Percentiles rank a stretch among this genome's conserved stretches.
phyloP scores from a whole-genome alignment of 495 filamentous ascomycete species.

The Penicillium coffeae region DNA sequence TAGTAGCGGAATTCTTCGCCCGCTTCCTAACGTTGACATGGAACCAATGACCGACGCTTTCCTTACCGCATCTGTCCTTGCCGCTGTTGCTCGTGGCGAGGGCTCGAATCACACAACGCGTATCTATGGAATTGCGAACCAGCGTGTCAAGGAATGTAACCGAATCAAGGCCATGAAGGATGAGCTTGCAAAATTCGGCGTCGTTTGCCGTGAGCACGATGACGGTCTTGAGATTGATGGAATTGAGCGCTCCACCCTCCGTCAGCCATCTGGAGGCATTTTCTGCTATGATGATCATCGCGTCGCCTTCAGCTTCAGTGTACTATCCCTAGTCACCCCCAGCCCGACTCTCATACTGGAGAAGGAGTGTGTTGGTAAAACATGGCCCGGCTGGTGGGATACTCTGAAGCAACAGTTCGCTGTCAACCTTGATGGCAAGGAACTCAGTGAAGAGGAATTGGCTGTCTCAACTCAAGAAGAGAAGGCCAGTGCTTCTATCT shows the following conservation, averaged over 20 bases:
- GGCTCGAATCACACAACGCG: conserved; percentile 58
- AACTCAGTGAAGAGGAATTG: conserved; percentile 47
- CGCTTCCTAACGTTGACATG: conserved; percentile 84
- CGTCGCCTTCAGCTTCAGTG: conserved; percentile 96
- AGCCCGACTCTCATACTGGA: conserved; percentile 75
- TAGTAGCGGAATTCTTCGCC: conserved; percentile 63
- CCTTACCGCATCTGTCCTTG: conserved; percentile 88
- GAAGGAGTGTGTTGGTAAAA: conserved; percentile 92
- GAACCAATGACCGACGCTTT: conserved; percentile 99
- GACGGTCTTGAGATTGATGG: conserved; percentile 89
- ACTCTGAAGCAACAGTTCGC: conserved; percentile 70
- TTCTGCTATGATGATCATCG: conserved; percentile 98
- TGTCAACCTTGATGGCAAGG: conserved; percentile 67
- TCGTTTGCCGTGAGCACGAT: conserved; percentile 78
- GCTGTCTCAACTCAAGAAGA: conserved; percentile 25
- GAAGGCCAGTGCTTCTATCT: conserved; percentile 59
- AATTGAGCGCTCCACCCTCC: conserved; percentile 55
- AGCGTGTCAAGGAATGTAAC: conserved; percentile 98
- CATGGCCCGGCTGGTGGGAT: conserved; percentile 99
- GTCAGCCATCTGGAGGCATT: conserved; percentile 61
- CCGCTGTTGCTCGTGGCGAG: conserved; percentile 74
- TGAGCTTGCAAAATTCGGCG: conserved; percentile 92
- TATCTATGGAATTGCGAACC: conserved; percentile 96
- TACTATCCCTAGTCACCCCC: conserved; percentile 76
- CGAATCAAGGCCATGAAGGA: conserved; percentile 95